These are phyloP conservation scores for Oxyria digyna DNA, from an alignment of 148 eudicot genomes.

Conservation along the genomic window DNA sequence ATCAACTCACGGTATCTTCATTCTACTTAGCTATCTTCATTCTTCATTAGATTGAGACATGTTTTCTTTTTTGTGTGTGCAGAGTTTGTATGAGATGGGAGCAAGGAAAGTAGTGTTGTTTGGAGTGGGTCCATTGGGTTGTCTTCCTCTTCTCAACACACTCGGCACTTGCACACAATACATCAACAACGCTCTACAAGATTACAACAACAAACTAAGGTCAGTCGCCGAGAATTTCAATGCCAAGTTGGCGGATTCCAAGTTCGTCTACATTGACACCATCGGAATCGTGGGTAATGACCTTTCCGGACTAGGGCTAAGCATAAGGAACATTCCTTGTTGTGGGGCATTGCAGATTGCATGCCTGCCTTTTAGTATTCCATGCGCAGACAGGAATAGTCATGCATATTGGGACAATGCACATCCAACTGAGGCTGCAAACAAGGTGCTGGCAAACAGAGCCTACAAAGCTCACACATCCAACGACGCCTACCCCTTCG, in stretches of 20 bases:
- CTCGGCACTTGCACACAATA: conserved; percentile 17
- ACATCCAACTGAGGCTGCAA: conserved; percentile 30
- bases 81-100: conserved; percentile 22
- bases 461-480: conserved; percentile 11
- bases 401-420: conserved; percentile 24
- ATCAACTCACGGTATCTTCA: conserved; percentile 20
- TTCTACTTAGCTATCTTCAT: too few species aligned
- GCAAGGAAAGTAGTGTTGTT: conserved; percentile 49
- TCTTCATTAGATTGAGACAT: too few species aligned
- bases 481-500: conserved; percentile 21
- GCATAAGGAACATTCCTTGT: conserved; percentile 19
- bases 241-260: conserved; percentile 13
- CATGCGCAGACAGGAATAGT: conserved; percentile 8
- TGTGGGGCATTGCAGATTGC: conserved; percentile 13
- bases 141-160: conserved; percentile 24
- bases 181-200: conserved; percentile 17
- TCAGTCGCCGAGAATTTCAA: conserved; percentile 22
- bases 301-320: conserved; percentile 17
- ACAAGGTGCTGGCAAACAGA: conserved; percentile 20
- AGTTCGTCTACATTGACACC: conserved; percentile 32
- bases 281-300: conserved; percentile 19
- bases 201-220: conserved; percentile 24
- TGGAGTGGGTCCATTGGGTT: conserved; percentile 39
- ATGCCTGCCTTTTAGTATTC: conserved; percentile 18
- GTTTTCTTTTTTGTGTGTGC: neutral